Evolutionary conservation across 257 asterid genomes (phyloP).

Genomic region (Solanum pinnatisectum): DNA sequence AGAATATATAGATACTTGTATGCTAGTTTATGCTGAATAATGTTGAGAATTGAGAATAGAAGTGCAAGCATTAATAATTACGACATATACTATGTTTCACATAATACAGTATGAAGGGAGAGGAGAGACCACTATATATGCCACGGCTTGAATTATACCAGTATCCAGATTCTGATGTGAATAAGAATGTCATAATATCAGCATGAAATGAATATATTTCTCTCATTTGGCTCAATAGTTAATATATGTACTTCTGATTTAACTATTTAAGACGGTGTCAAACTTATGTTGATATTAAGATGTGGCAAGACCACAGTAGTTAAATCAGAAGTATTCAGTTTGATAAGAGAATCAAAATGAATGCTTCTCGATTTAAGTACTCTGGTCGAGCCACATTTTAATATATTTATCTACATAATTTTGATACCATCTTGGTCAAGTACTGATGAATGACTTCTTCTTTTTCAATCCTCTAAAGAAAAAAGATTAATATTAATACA

Average conservation of each 20-base stretch:
- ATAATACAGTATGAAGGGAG: background rate
- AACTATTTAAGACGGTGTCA: background rate
- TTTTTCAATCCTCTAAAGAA: background rate
- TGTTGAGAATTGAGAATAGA: no score
- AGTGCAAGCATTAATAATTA: no score
- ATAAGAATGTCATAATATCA: no score
- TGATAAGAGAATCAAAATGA: background rate
- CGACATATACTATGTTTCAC: no score
- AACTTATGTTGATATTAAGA: background rate
- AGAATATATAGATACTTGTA: no score
- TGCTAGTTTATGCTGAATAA: background rate
- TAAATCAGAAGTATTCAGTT: background rate
- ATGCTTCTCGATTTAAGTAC: background rate
- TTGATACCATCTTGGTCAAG: background rate
- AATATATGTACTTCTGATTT: no score
- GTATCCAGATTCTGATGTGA: no score
- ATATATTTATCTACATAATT: no score
- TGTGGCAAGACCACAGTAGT: background rate
- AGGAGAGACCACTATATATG: background rate
- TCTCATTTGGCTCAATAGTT: no score
- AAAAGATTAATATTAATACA: no score
- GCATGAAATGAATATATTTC: no score
- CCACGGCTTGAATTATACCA: background rate
- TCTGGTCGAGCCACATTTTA: background rate
- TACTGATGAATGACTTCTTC: background rate